Percentiles rank a stretch among this genome's conserved stretches.
Evolutionary conservation across 495 filamentous ascomycete species (phyloP).

Genomic region (Penicillium fimorum): DNA sequence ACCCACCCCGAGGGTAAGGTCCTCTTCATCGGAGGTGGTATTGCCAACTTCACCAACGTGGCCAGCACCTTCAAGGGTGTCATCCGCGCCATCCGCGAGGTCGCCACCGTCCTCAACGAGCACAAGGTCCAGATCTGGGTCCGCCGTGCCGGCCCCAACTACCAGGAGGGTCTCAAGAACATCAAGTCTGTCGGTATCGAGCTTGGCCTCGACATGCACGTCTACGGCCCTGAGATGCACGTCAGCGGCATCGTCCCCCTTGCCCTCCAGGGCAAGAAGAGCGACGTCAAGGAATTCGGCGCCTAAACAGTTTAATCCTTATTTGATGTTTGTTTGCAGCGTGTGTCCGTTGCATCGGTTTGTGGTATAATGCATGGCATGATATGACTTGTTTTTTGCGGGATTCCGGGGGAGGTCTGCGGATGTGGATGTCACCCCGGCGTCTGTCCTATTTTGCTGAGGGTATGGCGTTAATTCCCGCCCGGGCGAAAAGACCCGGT

Average conservation of each 20-base stretch:
- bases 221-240: conserved; percentile 97
- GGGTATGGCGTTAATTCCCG: conserved; percentile 35
- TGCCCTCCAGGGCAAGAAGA: conserved; percentile 61
- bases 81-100: conserved; percentile 93
- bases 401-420: conserved; percentile 16
- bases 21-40: conserved; percentile 98
- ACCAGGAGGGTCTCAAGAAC: conserved; percentile 99
- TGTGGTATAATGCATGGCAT: conserved; percentile 50
- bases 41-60: conserved; percentile 99
- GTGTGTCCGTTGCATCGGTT: conserved; percentile 40
- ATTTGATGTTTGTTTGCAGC: conserved; percentile 28
- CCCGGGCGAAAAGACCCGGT: conserved; percentile 33
- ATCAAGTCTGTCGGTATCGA: conserved; percentile 95
- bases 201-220: conserved; percentile 89
- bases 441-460: conserved; percentile 26
- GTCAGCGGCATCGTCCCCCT: conserved; percentile 68
- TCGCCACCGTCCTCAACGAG: conserved; percentile 79
- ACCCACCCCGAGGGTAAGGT: conserved; percentile 88
- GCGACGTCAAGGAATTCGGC: conserved; percentile 52
- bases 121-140: conserved; percentile 99
- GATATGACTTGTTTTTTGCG: conserved; percentile 38
- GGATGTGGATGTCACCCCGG: conserved; percentile 13
- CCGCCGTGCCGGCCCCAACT: conserved; percentile 97
- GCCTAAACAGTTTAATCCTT: conserved; percentile 32
- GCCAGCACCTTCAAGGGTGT: conserved; percentile 99